Base-by-base conservation (phyloP, 768 basidiomycete genomes). In the Naganishia randhawae region DNA sequence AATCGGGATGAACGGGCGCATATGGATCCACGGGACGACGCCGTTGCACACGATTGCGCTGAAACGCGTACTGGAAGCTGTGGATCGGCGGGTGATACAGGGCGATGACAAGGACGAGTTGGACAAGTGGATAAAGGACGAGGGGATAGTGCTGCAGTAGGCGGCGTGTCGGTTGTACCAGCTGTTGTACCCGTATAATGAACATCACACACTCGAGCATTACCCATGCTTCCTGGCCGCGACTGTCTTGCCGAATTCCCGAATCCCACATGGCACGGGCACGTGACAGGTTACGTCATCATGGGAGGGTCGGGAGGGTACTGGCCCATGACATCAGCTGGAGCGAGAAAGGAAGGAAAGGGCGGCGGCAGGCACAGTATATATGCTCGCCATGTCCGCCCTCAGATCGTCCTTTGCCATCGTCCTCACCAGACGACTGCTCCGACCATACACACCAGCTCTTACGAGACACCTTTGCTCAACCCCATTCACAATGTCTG, bases 1-100 rank as follows among this genome's bases (percentile, higher is more conserved):
- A 1, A 86, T 92, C 1, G 96, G 96, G 0, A 83, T 90, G 78
- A 99, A 99, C 76, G 95, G 94, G 1, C 85, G 89, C 50, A 86
- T 96, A 19, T 98, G 95, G 95, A 80, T 97, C 72, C 89, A 84
- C 68, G 83, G 91, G 8, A 87, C 88, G 72, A 87, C 90, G 50
- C 80, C 84, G 13, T 86, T 84, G 71, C 86, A 90, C 73, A 88
- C 86, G 11, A 89, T 97, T 61, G 87, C 87, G 7, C 82, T 88
- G 27, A 82, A 86, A 67, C 85, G 90, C 54, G 90, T 91, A 75
- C 88, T 98, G 42, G 88, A 92, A 76, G 87, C 85, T 17, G 87
- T 86, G 13, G 91, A 95, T 78, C 67, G 55, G 33, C 76, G 78
- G 13, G 57, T 65, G 29, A 51, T 76, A 29, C 66, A 61, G 42